A percentile compares a stretch with the other conserved stretches of the same genome.
phyloP scores from a whole-genome alignment of 2,329 filamentous ascomycete genomes.

The Botrytis squamosa region DNA sequence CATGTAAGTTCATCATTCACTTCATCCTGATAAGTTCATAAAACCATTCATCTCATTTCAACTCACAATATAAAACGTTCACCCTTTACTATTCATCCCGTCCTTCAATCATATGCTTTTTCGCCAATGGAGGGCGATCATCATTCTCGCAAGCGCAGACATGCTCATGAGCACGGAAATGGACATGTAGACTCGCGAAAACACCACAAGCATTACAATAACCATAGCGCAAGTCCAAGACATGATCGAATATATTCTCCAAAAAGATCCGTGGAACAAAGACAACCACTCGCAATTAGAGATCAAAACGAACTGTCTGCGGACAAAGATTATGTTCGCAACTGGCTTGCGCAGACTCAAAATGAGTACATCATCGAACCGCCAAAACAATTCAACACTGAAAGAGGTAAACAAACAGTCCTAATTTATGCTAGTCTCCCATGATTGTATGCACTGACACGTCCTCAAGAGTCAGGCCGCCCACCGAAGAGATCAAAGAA shows the following conservation, averaged over 20 bases:
- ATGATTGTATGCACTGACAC: not conserved
- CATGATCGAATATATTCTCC: not conserved
- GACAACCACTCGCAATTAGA: not conserved
- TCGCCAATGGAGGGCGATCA: slow-evolving; percentile 12
- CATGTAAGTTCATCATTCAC: not conserved
- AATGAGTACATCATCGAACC: slow-evolving; percentile 18
- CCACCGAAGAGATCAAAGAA: not conserved
- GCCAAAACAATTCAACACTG: not conserved
- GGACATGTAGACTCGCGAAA: not conserved
- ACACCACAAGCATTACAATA: not conserved
- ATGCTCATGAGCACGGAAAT: not conserved
- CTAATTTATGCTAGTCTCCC: not conserved
- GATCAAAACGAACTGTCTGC: slow-evolving; percentile 24
- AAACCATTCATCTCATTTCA: not conserved
- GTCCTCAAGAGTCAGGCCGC: not conserved
- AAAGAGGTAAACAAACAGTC: not conserved
- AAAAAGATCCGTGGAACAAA: not conserved
- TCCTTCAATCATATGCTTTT: not conserved
- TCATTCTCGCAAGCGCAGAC: slow-evolving; percentile 18
- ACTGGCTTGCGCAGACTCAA: slow-evolving; percentile 35
- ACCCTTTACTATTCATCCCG: not conserved
- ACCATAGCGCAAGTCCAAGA: not conserved
- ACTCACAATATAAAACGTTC: not conserved
- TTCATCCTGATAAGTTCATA: not conserved
- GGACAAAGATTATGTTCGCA: slow-evolving; percentile 32